A percentile compares a stretch with the other conserved stretches of the same genome.
phyloP scores from a whole-genome alignment of 805 yeast genomes.

The Lipomyces sp. region DNA sequence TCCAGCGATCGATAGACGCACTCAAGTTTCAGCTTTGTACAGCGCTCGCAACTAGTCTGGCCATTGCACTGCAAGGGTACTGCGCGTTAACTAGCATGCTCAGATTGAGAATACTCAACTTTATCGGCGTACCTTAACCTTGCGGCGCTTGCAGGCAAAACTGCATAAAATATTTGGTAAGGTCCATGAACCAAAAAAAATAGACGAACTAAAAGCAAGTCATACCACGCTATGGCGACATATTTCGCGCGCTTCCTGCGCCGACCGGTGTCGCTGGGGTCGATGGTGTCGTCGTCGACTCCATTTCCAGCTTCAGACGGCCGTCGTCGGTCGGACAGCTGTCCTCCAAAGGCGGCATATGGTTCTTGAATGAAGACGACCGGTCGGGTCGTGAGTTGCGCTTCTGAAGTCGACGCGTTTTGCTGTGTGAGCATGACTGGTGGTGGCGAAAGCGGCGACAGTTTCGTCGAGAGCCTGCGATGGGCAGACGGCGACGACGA shows the following conservation, averaged over 20 bases:
- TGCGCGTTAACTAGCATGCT: neutral
- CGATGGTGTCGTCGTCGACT: too few species aligned
- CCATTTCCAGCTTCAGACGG: too few species aligned
- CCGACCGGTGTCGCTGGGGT: too few species aligned
- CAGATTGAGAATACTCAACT: neutral
- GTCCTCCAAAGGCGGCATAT: too few species aligned
- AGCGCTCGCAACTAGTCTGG: slow-evolving; percentile 27
- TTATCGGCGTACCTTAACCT: slow-evolving; percentile 26
- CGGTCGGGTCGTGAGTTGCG: too few species aligned
- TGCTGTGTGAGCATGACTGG: too few species aligned
- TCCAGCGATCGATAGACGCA: slow-evolving; percentile 26
- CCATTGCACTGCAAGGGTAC: slow-evolving; percentile 35
- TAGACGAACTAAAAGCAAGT: neutral
- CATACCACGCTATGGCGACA: slow-evolving; percentile 26
- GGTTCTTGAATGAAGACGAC: too few species aligned
- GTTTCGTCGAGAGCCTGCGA: too few species aligned
- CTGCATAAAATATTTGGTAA: slow-evolving; percentile 3
- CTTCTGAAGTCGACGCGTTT: too few species aligned
- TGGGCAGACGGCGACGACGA: too few species aligned
- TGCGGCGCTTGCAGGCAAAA: slow-evolving; percentile 30
- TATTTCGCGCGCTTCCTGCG: slow-evolving; percentile 22
- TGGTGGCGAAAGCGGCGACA: neutral
- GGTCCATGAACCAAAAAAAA: neutral
- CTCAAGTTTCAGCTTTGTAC: slow-evolving; percentile 23
- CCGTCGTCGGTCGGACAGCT: too few species aligned